Evolutionary conservation across 352 stramenopile species (phyloP).

Genomic region (Globisporangium camurandrum): DNA sequence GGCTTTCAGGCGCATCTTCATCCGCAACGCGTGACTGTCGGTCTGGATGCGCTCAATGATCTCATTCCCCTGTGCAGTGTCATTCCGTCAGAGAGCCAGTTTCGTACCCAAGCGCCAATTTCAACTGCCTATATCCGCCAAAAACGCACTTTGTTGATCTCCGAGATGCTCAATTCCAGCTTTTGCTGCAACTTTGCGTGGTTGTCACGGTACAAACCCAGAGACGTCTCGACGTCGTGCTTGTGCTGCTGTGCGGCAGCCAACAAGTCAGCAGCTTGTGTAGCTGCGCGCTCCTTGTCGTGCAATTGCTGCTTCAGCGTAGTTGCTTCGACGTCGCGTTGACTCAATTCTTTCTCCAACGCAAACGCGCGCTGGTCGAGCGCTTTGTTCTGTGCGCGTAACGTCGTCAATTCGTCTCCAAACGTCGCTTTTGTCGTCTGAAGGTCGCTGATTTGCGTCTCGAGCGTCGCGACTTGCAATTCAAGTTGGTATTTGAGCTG

Average conservation of each 20-base stretch:
- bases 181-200: conserved; percentile 80
- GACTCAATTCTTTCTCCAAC: conserved; percentile 79
- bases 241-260: conserved; percentile 62
- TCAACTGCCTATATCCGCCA: neutral
- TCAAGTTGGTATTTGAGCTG: conserved; percentile 79
- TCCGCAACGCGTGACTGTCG: conserved; percentile 67
- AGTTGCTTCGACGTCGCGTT: conserved; percentile 57
- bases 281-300: conserved; percentile 71
- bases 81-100: neutral
- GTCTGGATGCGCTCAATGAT: conserved; percentile 87
- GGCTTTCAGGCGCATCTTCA: conserved; percentile 82
- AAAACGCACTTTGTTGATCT: conserved; percentile 83
- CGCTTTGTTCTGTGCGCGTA: conserved; percentile 69
- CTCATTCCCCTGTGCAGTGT: conserved; percentile 73
- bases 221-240: conserved; percentile 78
- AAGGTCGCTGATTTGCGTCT: conserved; percentile 50
- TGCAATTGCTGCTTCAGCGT: conserved; percentile 69
- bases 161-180: conserved; percentile 81
- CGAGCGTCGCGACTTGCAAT: conserved; percentile 67
- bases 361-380: conserved; percentile 75
- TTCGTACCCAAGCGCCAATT: neutral
- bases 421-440: conserved; percentile 30
- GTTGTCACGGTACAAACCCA: conserved; percentile 86
- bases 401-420: conserved; percentile 35
- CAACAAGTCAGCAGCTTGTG: conserved; percentile 65